These are phyloP conservation scores for Trifolium repens DNA, from an alignment of 306 rosid genomes.

Conservation along the genomic window DNA sequence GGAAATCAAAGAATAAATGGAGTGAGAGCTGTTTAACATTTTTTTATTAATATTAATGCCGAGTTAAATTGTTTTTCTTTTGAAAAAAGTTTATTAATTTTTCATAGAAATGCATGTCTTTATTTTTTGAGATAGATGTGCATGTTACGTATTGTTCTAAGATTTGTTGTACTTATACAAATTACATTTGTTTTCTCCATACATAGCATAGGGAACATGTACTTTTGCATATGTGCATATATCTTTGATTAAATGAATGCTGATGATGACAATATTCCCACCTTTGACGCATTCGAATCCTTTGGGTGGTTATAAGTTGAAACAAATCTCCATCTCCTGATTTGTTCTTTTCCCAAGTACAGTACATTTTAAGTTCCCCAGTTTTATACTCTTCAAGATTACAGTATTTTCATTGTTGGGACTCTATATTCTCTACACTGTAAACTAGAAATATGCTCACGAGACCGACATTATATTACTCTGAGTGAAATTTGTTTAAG, in stretches of 20 bases:
- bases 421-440: not conserved
- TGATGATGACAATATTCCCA: constrained; percentile 22
- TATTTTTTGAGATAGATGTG: too few species aligned
- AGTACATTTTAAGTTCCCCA: not conserved
- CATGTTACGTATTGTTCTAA: too few species aligned
- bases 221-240: not conserved
- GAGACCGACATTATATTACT: too few species aligned
- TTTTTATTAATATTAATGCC: too few species aligned
- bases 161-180: too few species aligned
- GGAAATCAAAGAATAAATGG: too few species aligned
- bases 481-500: too few species aligned
- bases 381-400: not conserved
- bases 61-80: too few species aligned
- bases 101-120: too few species aligned
- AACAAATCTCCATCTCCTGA: not conserved
- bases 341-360: not conserved
- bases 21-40: too few species aligned
- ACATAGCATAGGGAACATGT: not conserved
- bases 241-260: constrained; percentile 26
- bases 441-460: too few species aligned
- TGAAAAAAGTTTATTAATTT: too few species aligned
- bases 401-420: not conserved
- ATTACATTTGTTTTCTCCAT: not conserved
- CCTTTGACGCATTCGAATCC: constrained; percentile 9
- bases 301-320: not conserved